Evolutionary conservation across 2,329 filamentous ascomycete species (phyloP).

Genomic region (Dothideomycetes sp.): DNA sequence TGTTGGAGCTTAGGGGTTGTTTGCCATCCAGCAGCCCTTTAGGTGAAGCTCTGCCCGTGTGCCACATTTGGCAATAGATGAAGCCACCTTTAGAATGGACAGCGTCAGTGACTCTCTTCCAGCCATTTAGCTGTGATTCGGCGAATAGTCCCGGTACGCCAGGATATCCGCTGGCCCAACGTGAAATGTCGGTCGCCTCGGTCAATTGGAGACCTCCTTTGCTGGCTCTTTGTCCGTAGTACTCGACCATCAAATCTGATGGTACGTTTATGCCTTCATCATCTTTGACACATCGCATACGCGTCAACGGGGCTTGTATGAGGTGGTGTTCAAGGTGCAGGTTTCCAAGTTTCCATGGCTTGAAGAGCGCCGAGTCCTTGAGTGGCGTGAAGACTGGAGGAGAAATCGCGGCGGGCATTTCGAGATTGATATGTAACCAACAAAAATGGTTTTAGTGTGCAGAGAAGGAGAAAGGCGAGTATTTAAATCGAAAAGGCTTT

Average conservation of each 20-base stretch:
- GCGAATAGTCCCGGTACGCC: constrained; percentile 47
- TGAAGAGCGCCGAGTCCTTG: constrained; percentile 19
- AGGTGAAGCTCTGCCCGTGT: constrained; percentile 38
- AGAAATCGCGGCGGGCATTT: constrained; percentile 10
- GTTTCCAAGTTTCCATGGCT: constrained; percentile 21
- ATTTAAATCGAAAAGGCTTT: no score
- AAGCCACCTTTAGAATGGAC: constrained; percentile 53
- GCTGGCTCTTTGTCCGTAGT: constrained; percentile 43
- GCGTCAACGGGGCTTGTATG: constrained; percentile 27
- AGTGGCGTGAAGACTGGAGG: constrained; percentile 9
- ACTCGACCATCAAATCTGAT: constrained; percentile 29
- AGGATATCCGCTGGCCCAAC: constrained; percentile 31
- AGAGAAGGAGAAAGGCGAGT: no score
- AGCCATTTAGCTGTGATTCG: constrained; percentile 44
- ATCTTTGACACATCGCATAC: constrained; percentile 24
- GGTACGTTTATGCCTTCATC: constrained; percentile 35
- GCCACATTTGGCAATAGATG: constrained; percentile 53
- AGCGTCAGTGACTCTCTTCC: constrained; percentile 48
- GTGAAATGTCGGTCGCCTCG: constrained; percentile 42
- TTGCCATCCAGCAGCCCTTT: constrained; percentile 13
- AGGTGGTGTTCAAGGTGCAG: constrained; percentile 26
- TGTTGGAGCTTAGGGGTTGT: constrained; percentile 18
- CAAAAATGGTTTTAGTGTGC: neutral
- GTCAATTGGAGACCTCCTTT: constrained; percentile 42
- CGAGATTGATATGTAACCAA: neutral